A percentile compares a stretch with the other conserved stretches of the same genome.
Conservation (phyloP, 1,139 yeast species). For the Lodderomyces margitis region DNA sequence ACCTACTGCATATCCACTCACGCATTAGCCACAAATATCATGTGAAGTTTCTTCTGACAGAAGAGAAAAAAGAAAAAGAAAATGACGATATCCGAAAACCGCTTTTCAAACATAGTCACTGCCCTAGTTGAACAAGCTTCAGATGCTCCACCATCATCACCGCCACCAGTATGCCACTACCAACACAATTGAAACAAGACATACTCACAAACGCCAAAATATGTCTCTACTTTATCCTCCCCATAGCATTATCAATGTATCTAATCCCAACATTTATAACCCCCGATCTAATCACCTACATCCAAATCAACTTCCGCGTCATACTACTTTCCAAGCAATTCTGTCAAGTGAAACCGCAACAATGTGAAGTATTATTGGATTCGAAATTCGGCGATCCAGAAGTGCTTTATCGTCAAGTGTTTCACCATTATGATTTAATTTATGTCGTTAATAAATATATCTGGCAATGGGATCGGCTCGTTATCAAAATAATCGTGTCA, state of each 20-base stretch:
- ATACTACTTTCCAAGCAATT: conserved; percentile 16
- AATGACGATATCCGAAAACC: too few relatives aligned
- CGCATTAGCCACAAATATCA: too few relatives aligned
- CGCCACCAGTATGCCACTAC: neutral
- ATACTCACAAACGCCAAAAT: neutral
- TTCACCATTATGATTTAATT: conserved; percentile 18
- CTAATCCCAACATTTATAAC: conserved; percentile 10
- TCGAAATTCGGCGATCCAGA: conserved; percentile 12
- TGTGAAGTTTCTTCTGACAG: too few relatives aligned
- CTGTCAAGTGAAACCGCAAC: conserved; percentile 18
- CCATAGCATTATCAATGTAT: conserved; percentile 5
- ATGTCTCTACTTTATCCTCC: conserved; percentile 2
- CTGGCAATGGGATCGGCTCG: conserved; percentile 16
- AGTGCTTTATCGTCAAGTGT: conserved; percentile 13
- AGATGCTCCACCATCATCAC: too few relatives aligned
- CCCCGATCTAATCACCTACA: conserved; percentile 8
- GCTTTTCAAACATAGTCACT: too few relatives aligned
- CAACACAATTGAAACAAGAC: neutral
- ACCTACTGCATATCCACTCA: too few relatives aligned
- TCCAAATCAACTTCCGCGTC: conserved; percentile 17
- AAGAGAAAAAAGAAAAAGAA: too few relatives aligned
- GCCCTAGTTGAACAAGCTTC: too few relatives aligned
- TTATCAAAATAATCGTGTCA: neutral
- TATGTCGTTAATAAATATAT: conserved; percentile 19
- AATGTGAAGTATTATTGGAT: conserved; percentile 16